A percentile compares a stretch with the other conserved stretches of the same genome.
These are phyloP conservation scores for Phialophora macrospora DNA, from an alignment of 2,329 filamentous ascomycete species.

Conservation along the genomic window DNA sequence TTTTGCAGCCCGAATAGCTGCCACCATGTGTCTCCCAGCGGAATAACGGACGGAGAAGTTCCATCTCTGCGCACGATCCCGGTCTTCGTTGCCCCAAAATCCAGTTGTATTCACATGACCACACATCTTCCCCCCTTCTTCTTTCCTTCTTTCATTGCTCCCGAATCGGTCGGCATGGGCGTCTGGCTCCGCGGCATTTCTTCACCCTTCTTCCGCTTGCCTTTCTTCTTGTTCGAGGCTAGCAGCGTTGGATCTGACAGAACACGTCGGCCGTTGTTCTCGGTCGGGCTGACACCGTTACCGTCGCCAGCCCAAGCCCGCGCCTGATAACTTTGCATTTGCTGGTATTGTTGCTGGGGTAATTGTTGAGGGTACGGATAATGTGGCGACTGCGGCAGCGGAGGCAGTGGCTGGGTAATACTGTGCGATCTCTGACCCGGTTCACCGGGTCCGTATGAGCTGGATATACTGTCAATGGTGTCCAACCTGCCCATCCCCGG, in stretches of 20 bases:
- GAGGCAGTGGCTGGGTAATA: conserved; percentile 13
- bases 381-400: conserved; percentile 14
- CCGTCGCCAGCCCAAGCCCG: conserved; percentile 17
- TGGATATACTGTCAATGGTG: conserved; percentile 36
- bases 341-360: conserved; percentile 12
- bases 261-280: conserved; percentile 6
- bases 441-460: conserved; percentile 25
- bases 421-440: conserved; percentile 25
- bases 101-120: conserved; percentile 32
- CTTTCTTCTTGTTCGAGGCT: conserved; percentile 24
- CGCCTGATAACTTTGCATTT: conserved; percentile 15
- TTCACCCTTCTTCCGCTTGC: conserved; percentile 23
- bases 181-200: conserved; percentile 25
- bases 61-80: not conserved
- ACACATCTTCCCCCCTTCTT: conserved; percentile 34
- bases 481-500: conserved; percentile 34
- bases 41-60: not conserved
- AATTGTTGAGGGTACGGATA: conserved; percentile 10
- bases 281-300: conserved; percentile 9
- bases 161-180: conserved; percentile 12
- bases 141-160: conserved; percentile 6
- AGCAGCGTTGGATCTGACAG: conserved; percentile 12
- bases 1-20: not conserved
- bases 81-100: not conserved
- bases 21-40: not conserved